phyloP scores from a whole-genome alignment of 306 rosid species.

The Fragaria nilgerrensis region DNA sequence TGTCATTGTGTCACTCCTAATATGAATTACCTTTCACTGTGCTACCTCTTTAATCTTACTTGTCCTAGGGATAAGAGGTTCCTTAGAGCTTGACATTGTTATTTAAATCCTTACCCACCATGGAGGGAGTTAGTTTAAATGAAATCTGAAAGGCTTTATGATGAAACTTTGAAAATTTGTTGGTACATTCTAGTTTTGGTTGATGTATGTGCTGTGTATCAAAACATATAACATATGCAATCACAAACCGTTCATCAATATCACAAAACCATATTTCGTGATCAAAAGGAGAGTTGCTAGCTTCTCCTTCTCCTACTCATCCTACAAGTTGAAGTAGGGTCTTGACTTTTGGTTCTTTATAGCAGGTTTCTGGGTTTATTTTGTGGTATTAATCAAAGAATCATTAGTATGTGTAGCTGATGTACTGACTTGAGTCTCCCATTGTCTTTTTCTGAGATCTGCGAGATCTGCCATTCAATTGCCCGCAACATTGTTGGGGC shows the following conservation, averaged over 20 bases:
- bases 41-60: constrained; percentile 4
- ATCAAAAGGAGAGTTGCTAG: neutral
- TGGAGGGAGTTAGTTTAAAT: neutral
- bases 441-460: constrained; percentile 49
- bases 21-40: neutral
- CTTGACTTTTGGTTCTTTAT: neutral
- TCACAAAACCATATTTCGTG: neutral
- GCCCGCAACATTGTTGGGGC: constrained; percentile 69
- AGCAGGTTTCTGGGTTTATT: neutral
- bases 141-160: neutral
- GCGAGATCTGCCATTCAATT: constrained; percentile 83
- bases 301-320: neutral
- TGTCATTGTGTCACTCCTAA: neutral
- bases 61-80: neutral
- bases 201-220: neutral
- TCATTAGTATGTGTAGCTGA: constrained; percentile 4
- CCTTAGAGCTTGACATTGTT: neutral
- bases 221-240: neutral
- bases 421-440: constrained; percentile 14
- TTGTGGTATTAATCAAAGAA: neutral
- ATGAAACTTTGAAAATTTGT: neutral
- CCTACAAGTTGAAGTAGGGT: neutral
- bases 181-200: neutral
- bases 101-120: constrained; percentile 19
- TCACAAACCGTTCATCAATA: neutral